Percentiles rank a stretch among this genome's conserved stretches.
Conservation (phyloP, 495 filamentous ascomycete species). For the Ramalina peruviana region DNA sequence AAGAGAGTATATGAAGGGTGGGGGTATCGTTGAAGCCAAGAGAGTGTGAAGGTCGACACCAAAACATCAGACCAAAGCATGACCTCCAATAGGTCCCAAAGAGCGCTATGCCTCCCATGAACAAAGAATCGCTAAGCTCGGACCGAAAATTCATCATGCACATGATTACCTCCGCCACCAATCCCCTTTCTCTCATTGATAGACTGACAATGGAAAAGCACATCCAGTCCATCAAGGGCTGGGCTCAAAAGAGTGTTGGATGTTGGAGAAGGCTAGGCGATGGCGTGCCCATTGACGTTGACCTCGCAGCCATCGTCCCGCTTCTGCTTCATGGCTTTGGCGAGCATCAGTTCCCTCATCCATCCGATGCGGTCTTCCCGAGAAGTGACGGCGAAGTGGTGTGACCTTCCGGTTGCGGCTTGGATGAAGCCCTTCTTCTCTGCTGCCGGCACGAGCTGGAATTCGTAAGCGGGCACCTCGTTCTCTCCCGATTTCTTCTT, state of each 20-base stretch:
- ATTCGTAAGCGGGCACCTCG: slow-evolving; percentile 58
- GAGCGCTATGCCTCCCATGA: slow-evolving; percentile 17
- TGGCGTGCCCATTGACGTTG: slow-evolving; percentile 66
- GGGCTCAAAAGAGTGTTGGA: not conserved
- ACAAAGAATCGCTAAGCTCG: not conserved
- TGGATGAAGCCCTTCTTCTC: slow-evolving; percentile 36
- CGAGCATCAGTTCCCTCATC: slow-evolving; percentile 97
- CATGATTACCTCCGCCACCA: not conserved
- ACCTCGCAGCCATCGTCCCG: slow-evolving; percentile 60
- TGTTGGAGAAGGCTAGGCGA: slow-evolving; percentile 28
- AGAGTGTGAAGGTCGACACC: not conserved
- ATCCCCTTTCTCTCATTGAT: not conserved
- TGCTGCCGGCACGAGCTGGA: slow-evolving; percentile 77
- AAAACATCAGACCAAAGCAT: not conserved
- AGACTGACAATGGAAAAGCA: not conserved
- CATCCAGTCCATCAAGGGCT: slow-evolving; percentile 3
- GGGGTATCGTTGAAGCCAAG: slow-evolving; percentile 9
- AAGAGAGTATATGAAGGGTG: not conserved
- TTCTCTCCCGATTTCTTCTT: slow-evolving; percentile 29
- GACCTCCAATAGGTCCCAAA: slow-evolving; percentile 12
- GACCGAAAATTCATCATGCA: not conserved
- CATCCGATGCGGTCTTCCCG: slow-evolving; percentile 89
- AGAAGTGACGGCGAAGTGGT: slow-evolving; percentile 81
- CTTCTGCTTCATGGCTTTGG: slow-evolving; percentile 74
- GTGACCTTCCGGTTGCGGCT: slow-evolving; percentile 50